Conservation (phyloP, 2,329 filamentous ascomycete genomes). For the Fusarium stilboides region DNA sequence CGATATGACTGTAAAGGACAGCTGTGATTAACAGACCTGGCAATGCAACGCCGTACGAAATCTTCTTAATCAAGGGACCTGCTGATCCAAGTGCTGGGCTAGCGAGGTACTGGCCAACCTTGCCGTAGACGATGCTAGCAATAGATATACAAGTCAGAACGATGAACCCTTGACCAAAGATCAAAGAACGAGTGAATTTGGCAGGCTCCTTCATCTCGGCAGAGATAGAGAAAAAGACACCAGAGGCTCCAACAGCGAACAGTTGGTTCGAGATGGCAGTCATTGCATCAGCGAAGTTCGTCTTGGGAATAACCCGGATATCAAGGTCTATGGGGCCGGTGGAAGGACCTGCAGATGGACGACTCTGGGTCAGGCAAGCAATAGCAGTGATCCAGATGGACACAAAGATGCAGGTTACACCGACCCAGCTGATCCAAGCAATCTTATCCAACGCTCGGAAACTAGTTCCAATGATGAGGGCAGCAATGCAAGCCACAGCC, state of each 20-base stretch:
- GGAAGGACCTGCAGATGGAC: neutral
- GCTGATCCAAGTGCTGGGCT: conserved; percentile 5
- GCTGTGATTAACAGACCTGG: neutral
- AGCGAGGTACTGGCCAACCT: conserved; percentile 6
- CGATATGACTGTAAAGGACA: neutral
- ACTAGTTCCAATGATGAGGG: neutral
- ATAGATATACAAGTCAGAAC: neutral
- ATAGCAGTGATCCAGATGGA: neutral
- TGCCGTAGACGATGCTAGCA: conserved; percentile 4
- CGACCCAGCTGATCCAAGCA: neutral
- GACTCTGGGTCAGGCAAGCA: neutral
- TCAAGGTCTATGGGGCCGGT: neutral
- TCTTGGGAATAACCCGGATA: neutral
- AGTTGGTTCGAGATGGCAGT: neutral
- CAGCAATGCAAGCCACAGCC: neutral
- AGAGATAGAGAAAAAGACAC: no score
- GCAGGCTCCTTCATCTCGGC: neutral
- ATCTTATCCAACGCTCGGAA: neutral
- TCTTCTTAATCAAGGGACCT: conserved; percentile 9
- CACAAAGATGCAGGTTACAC: neutral
- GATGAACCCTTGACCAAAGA: neutral
- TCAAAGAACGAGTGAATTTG: neutral
- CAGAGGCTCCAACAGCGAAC: neutral
- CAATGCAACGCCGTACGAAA: neutral
- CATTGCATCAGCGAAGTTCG: neutral